Evolutionary conservation across 2,329 filamentous ascomycete genomes (phyloP), one percentile per base, ranked within the genome.

Genomic region (Plectosphaerella cucumerina): DNA sequence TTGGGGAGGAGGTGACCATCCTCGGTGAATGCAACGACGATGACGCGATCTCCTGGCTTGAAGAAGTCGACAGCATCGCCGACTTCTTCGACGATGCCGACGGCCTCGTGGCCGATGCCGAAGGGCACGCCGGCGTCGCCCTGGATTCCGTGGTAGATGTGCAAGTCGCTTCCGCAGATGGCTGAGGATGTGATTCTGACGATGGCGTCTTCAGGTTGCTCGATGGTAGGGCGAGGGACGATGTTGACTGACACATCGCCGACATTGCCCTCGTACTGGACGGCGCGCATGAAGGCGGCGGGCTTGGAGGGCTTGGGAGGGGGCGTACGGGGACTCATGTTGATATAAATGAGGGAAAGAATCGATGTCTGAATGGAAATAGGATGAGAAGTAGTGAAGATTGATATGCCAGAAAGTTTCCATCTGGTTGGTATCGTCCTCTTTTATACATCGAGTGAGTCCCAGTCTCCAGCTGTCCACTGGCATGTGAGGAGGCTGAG

Each of bases 101-200:
- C 62, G 41, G 69, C 69, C 58, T 75, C 72, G 54, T 75, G 70
- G 14, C 71, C 71, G 10, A 66, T 42, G 4, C 42, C 45, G 8
- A 46, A 63, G 1, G 64, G 65, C 1, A 57, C 49, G 0, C 56
- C 21, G 6, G 21, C n/a, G 17, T 56, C 55, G 1, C 51, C 60
- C 2, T 49, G n/a, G 18, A 52, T 9, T 6, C 66, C 67, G 14
- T 58, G 65, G 52, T 68, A 69, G 20, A 55, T 58, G 50, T 70
- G 68, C n/a, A 69, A 54, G 48, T 70, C 65, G 4, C 60, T 61
- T 3, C 68, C 67, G 53, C 68, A 70, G 48, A 71, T 63, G 6
- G 64, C 66, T 5, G 66, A 55, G 6, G 56, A 60, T 5, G 66
- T 65, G 45, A 70, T 59, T 11, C 60, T 62, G 6, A 71, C 62